Evolutionary conservation across 2,329 filamentous ascomycete genomes (phyloP), one percentile per base, ranked within the genome.

Genomic region (Ascochyta fabae): DNA sequence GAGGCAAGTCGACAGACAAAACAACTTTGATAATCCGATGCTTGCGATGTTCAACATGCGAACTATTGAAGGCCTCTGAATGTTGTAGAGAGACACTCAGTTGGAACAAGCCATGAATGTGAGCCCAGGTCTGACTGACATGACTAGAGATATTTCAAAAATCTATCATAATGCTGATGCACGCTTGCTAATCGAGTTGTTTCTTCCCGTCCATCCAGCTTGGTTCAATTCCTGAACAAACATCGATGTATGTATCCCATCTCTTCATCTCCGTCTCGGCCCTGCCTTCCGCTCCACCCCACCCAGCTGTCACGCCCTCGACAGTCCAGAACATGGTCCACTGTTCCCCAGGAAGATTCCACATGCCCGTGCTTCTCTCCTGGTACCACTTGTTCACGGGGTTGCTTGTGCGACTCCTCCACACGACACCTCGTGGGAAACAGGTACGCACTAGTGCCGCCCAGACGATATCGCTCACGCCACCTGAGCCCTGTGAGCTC

Each of bases 271-370:
- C 58, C 15, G 33, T 31, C 41, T 84, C 78, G 31, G 5, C 7
- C 39, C 78, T 52, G 23, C 51, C 38, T 86, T 84, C 0, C 81
- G 56, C 61, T 58, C 67, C 51, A 65, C 61, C 80, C 42, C 87
- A 86, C 0, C 83, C 65, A 58, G 76, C 78, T 27, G 72, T 75
- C 6, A 77, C 68, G 16, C 88, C 86, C 0, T 85, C 82, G 1
- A 90, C 95, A 1, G 95, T 99, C 93, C 95, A 99, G 71, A 99
- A 99, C 92, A 98, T 97, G 3, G 92, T 92, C 95, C 95, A 99
- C 65, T 93, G 88, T 41, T 85, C 90, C n/a, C 85, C 86, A 0
- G 84, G 82, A 34, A 99, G 78, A 77, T 96, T 95, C 83, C 88
- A 90, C 2, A 88, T 93, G 0, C 95, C 95, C 43, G 85, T 80